Base-by-base conservation (phyloP, 306 rosid genomes). In the Corylus americana region DNA sequence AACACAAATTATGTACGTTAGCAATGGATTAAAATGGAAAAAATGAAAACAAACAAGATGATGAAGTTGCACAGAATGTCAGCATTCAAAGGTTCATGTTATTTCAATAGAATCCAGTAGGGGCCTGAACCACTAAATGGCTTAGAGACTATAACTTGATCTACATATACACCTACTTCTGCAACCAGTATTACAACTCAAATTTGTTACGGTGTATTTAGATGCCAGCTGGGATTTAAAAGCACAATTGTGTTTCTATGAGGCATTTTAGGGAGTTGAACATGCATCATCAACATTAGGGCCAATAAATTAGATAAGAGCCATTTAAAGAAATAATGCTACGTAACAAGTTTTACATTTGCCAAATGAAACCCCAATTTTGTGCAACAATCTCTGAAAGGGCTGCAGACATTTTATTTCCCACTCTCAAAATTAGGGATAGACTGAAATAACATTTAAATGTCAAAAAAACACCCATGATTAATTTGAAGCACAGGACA, bases 1-100 rank as follows among this genome's bases (percentile, higher is more conserved):
- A 44, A 13, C 17, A 63, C 66, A 75, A 44, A 9, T 84, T 8
- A 54, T 22, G 42, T 76, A 80, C 77, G 74, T 59, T 31, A 45
- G 55, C 44, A 58, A 45, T 44, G 31, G 70, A 64, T 64, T 64
- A 13, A 0, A 7, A 14, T 13, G 7, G 12, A 31, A 64, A 63
- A 12, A 64, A 31, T 35, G 48, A 67, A 37, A 64, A 64, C 70
- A 18, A 31, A 64, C 70, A 11, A 66, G 7, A n/a, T 66, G 7
- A n/a, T 66, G 27, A 66, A 66, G 49, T 49, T 66, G 48, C 49
- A 66, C 71, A 17, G 31, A 63, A 37, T 17, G 37, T 25, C 16
- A 66, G 45, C 37, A 66, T 35, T 2, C 0, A 66, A 37, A 17
- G 71, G 50, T 66, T 66, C 10, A 37, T 7, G 22, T 7, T 11